Percentiles rank a stretch among this genome's conserved stretches.
phyloP scores from a whole-genome alignment of 176 grass and related monocot genomes.

The Oryza rufipogon region DNA sequence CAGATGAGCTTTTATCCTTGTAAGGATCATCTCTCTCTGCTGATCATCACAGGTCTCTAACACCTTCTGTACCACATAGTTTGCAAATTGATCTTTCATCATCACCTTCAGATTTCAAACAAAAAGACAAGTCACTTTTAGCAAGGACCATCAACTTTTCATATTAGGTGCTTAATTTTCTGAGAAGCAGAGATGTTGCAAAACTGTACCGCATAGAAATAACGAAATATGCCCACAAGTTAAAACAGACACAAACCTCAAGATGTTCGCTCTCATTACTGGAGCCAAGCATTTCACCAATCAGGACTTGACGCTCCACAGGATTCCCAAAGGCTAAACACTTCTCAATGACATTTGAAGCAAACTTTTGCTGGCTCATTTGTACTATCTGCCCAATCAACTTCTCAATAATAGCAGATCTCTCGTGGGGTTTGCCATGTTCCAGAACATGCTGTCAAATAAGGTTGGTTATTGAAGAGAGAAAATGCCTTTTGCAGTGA shows the following conservation, averaged over 20 bases:
- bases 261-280: slow-evolving; percentile 58
- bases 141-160: slow-evolving; percentile 6
- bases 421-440: slow-evolving; percentile 50
- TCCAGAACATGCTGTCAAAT: slow-evolving; percentile 48
- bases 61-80: slow-evolving; percentile 66
- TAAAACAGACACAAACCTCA: slow-evolving; percentile 33
- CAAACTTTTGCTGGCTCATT: slow-evolving; percentile 62
- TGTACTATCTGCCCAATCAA: slow-evolving; percentile 55
- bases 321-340: slow-evolving; percentile 46
- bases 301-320: slow-evolving; percentile 49
- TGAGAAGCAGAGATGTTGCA: slow-evolving; percentile 4
- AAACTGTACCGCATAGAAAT: neutral
- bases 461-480: slow-evolving; percentile 16
- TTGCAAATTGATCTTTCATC: slow-evolving; percentile 68
- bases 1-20: slow-evolving; percentile 59
- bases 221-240: neutral
- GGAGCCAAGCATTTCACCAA: slow-evolving; percentile 58
- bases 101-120: slow-evolving; percentile 52
- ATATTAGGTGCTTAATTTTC: neutral
- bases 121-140: neutral
- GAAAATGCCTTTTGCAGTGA: neutral
- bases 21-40: slow-evolving; percentile 56
- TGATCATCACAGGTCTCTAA: slow-evolving; percentile 60
- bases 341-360: slow-evolving; percentile 57
- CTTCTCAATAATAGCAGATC: slow-evolving; percentile 48